Evolutionary conservation across 495 filamentous ascomycete genomes (phyloP), one percentile per base, ranked within the genome.

Genomic region (Terfezia boudieri): DNA sequence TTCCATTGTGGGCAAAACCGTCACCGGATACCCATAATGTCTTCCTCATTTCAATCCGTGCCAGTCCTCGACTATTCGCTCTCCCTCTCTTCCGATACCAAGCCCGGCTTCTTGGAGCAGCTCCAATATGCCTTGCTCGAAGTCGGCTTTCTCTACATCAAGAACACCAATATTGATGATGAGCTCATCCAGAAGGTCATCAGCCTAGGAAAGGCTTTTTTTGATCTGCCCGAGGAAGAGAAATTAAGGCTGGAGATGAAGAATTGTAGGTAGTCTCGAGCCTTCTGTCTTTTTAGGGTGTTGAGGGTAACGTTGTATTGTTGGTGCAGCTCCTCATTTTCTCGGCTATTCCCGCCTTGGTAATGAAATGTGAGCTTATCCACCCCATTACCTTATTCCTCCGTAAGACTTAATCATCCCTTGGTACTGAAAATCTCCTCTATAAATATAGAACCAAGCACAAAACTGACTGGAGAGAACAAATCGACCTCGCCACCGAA

Each of bases 111-210:
- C 65, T 71, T 96, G 0, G 68, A 74, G 0, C 67, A 80, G 10
- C 74, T 96, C 12, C 81, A 82, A 17, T 71, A 83, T 60, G 86
- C 87, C 0, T 71, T 96, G 35, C 75, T 96, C 62, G 83, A 89
- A 67, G 85, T 94, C 36, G 90, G 90, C 5, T 95, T 98, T 64
- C 71, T 95, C 54, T 98, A 98, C 61, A 76, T 98, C 52, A 78
- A 77, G 58, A 87, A 95, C 62, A 79, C 84, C 1, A 84, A 85
- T 4, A 78, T 95, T 48, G 69, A 82, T 12, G 70, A 79, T 10
- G 65, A 75, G 35, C 66, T 90, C 36, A 78, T 82, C 61, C 60
- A 76, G 32, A 66, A 74, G n/a, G 82, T 94, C 14, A 78, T 83
- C 49, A 55, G 71, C 16, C 77, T 88, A 57, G 79, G 77, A 11